phyloP scores from a whole-genome alignment of 805 yeast species.

The Torulaspora maleeae region DNA sequence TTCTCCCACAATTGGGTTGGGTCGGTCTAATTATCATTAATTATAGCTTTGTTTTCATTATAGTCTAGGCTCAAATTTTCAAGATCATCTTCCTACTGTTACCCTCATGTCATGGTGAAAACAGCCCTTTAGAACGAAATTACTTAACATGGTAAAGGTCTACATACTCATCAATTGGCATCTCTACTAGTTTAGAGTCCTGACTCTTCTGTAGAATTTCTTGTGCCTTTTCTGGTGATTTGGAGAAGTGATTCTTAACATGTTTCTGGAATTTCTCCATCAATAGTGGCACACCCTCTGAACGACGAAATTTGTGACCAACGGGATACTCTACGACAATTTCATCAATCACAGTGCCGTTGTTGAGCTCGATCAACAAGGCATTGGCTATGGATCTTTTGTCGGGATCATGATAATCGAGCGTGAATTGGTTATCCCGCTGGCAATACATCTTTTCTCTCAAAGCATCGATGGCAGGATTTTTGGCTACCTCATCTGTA shows the following conservation, averaged over 20 bases:
- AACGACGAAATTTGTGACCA: constrained; percentile 55
- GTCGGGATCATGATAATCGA: constrained; percentile 51
- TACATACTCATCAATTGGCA: constrained; percentile 48
- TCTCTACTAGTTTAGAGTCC: constrained; percentile 35
- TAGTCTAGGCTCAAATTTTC: not conserved
- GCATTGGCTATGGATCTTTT: constrained; percentile 59
- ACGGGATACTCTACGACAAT: constrained; percentile 52
- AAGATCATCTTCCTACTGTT: not conserved
- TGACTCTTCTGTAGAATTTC: constrained; percentile 38
- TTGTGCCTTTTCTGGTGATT: constrained; percentile 35
- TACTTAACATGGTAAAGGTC: constrained; percentile 34
- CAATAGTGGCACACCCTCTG: constrained; percentile 55
- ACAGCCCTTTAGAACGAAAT: not conserved
- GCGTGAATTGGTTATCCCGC: constrained; percentile 45
- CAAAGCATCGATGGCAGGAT: constrained; percentile 49
- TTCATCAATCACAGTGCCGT: constrained; percentile 50
- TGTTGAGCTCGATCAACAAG: constrained; percentile 45
- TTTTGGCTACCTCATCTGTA: constrained; percentile 46
- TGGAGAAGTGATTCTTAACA: constrained; percentile 42
- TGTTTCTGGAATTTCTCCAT: constrained; percentile 49
- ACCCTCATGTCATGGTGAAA: not conserved
- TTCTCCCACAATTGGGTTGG: not conserved
- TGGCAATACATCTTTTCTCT: constrained; percentile 53
- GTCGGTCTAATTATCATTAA: not conserved
- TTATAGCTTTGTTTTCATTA: not conserved